A percentile compares a stretch with the other conserved stretches of the same genome.
Evolutionary conservation across 169 alveolate genomes (phyloP).

Genomic region (Neospora caninum): DNA sequence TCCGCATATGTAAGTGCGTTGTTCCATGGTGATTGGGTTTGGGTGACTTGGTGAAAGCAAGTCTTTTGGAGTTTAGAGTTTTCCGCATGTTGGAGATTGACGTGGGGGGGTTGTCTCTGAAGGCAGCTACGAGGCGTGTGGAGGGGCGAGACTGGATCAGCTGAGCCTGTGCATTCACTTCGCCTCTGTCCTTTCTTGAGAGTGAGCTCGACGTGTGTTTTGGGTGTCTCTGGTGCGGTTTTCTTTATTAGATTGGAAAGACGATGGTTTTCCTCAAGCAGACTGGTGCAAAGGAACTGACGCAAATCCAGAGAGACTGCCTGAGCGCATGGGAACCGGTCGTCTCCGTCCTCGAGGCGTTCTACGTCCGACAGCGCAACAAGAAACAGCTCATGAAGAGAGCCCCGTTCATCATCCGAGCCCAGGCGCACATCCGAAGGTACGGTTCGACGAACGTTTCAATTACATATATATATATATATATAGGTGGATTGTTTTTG

Average conservation of each 20-base stretch:
- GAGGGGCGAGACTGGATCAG: too few species aligned
- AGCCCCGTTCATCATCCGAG: constrained; percentile 81
- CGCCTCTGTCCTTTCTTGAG: too few species aligned
- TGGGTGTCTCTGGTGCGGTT: neutral
- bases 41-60: too few species aligned
- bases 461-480: neutral
- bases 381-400: constrained; percentile 71
- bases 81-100: too few species aligned
- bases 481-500: neutral
- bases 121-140: too few species aligned
- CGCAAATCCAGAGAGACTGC: constrained; percentile 86
- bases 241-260: constrained; percentile 82
- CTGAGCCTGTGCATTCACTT: too few species aligned
- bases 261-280: constrained; percentile 90
- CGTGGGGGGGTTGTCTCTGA: too few species aligned
- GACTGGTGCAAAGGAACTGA: constrained; percentile 85
- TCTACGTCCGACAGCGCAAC: constrained; percentile 73
- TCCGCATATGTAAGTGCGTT: too few species aligned
- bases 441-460: neutral
- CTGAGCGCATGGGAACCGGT: constrained; percentile 90
- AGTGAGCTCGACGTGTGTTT: neutral
- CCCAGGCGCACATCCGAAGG: constrained; percentile 89
- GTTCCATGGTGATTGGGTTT: too few species aligned
- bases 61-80: too few species aligned
- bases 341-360: constrained; percentile 86